These are phyloP conservation scores for Biscogniauxia marginata DNA, from an alignment of 2,329 filamentous ascomycete genomes.

Conservation along the genomic window DNA sequence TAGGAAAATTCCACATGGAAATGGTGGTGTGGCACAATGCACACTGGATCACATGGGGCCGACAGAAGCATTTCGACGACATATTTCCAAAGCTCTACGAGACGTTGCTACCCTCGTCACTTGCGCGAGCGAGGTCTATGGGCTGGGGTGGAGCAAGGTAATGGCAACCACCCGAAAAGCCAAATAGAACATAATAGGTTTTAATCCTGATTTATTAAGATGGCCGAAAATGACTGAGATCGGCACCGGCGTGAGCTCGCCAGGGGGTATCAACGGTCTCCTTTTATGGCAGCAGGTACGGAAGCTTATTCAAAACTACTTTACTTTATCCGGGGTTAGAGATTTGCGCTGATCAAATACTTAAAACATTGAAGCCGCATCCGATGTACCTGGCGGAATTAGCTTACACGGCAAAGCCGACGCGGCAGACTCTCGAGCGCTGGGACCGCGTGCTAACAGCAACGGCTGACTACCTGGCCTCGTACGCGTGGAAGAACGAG, in stretches of 20 bases:
- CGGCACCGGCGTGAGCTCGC: slow-evolving; percentile 43
- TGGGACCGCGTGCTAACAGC: slow-evolving; percentile 30
- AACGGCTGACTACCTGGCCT: slow-evolving; percentile 32
- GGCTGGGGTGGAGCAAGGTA: slow-evolving; percentile 35
- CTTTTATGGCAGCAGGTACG: slow-evolving; percentile 48
- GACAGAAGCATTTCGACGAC: slow-evolving; percentile 35
- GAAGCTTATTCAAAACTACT: not conserved
- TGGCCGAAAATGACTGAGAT: slow-evolving; percentile 52
- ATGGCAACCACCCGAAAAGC: too few relatives aligned
- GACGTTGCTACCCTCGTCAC: slow-evolving; percentile 31
- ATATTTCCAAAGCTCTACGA: slow-evolving; percentile 39
- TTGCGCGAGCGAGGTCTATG: slow-evolving; percentile 30
- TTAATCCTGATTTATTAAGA: slow-evolving; percentile 8
- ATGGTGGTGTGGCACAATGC: slow-evolving; percentile 43
- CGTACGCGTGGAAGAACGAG: slow-evolving; percentile 33
- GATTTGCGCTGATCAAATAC: too few relatives aligned
- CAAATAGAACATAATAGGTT: too few relatives aligned
- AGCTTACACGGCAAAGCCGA: slow-evolving; percentile 30
- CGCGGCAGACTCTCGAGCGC: slow-evolving; percentile 21
- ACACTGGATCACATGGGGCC: slow-evolving; percentile 41
- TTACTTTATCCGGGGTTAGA: not conserved
- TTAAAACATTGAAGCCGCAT: slow-evolving; percentile 38
- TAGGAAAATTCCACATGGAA: slow-evolving; percentile 42
- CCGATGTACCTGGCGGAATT: slow-evolving; percentile 35
- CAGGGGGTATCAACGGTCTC: slow-evolving; percentile 49